These are phyloP conservation scores for Erodium maritimum DNA, from an alignment of 345 rosid species.

Conservation along the genomic window DNA sequence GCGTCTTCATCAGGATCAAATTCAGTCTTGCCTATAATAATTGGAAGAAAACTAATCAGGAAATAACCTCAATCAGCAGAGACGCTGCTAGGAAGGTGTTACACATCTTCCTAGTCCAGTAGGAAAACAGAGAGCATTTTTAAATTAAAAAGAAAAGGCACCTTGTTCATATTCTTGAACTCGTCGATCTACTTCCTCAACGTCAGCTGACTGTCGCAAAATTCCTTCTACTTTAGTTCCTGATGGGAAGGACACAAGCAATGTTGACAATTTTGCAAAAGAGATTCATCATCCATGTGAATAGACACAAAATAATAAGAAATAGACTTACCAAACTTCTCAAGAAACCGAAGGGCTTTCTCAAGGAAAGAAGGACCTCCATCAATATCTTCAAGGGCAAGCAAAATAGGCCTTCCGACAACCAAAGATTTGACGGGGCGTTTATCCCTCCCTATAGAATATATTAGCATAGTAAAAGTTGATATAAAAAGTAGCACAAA, in stretches of 20 bases:
- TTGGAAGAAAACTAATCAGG: not conserved
- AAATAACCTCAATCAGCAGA: conserved; percentile 9
- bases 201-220: conserved; percentile 88
- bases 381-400: conserved; percentile 98
- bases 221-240: conserved; percentile 88
- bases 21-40: conserved; percentile 60
- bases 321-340: conserved; percentile 65
- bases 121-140: no score
- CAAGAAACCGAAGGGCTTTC: conserved; percentile 93
- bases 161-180: conserved; percentile 96
- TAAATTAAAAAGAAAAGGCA: conserved; percentile 14
- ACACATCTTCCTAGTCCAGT: no score
- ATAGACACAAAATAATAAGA: conserved; percentile 1
- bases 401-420: conserved; percentile 97
- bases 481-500: no score
- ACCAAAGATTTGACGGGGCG: conserved; percentile 86
- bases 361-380: conserved; percentile 98
- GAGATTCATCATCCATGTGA: not conserved
- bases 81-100: no score
- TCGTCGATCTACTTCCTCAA: conserved; percentile 92
- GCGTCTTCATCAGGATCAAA: conserved; percentile 86
- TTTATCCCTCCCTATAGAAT: conserved; percentile 73
- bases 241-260: conserved; percentile 15
- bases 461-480: no score
- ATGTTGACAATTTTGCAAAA: no score